These are phyloP conservation scores for Tinospora cordifolia DNA, from an alignment of 164 flowering plant species.

Conservation along the genomic window DNA sequence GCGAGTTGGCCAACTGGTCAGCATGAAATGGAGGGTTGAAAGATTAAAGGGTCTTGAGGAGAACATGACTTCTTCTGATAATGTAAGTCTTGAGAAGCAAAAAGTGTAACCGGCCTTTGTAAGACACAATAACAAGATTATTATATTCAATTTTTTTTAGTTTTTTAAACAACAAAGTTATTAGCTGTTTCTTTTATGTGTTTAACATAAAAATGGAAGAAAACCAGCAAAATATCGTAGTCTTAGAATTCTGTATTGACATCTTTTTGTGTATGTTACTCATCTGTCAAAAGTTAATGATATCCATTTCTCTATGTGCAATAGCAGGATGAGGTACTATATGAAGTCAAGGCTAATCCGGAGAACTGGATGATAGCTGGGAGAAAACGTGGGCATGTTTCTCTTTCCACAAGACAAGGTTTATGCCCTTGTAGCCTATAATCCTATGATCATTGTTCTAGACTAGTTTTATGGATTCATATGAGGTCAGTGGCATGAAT, in stretches of 20 bases:
- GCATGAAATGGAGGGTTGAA: constrained; percentile 89
- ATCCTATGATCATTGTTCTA: neutral
- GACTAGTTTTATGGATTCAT: no score
- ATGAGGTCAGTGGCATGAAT: no score
- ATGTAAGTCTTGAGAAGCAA: constrained; percentile 40
- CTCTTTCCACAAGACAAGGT: constrained; percentile 78
- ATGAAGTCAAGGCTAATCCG: constrained; percentile 75
- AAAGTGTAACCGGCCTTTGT: no score
- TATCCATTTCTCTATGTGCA: constrained; percentile 8
- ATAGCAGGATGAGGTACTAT: constrained; percentile 79
- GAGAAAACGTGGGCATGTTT: constrained; percentile 81
- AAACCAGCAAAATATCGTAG: neutral
- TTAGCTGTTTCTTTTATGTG: neutral
- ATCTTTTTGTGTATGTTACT: neutral
- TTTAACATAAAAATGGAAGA: neutral
- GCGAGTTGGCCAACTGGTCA: constrained; percentile 84
- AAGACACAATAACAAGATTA: no score
- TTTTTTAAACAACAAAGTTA: neutral
- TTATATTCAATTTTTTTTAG: no score
- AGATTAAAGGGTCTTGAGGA: constrained; percentile 60
- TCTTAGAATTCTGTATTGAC: neutral
- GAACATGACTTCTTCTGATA: constrained; percentile 24
- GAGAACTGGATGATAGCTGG: constrained; percentile 99
- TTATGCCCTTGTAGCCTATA: neutral
- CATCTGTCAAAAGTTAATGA: neutral